Evolutionary conservation across 129 eudicot genomes (phyloP).

Genomic region (Artemisia annua): DNA sequence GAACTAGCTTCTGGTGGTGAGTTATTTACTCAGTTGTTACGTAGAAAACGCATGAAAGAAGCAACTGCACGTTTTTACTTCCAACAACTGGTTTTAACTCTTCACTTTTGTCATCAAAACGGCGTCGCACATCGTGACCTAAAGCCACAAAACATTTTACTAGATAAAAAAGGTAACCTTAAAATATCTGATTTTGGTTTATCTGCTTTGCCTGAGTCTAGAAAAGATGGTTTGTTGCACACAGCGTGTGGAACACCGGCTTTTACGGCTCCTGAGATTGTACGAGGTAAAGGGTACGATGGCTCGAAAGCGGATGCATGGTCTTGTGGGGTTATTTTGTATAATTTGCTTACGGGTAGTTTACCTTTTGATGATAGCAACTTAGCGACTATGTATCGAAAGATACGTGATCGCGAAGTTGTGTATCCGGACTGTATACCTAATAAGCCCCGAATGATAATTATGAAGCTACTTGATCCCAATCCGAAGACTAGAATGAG

Average conservation of each 20-base stretch:
- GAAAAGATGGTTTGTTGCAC: slow-evolving; percentile 44
- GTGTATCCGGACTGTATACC: slow-evolving; percentile 59
- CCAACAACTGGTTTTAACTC: slow-evolving; percentile 66
- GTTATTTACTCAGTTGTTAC: slow-evolving; percentile 49
- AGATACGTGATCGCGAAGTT: slow-evolving; percentile 50
- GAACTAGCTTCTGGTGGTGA: slow-evolving; percentile 81
- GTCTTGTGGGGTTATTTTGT: slow-evolving; percentile 84
- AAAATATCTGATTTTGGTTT: slow-evolving; percentile 84
- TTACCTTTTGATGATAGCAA: slow-evolving; percentile 72
- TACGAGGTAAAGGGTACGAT: slow-evolving; percentile 68
- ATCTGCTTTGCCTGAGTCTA: slow-evolving; percentile 70
- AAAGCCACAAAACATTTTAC: slow-evolving; percentile 82
- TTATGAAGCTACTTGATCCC: slow-evolving; percentile 65
- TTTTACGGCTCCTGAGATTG: slow-evolving; percentile 84
- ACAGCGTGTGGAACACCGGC: slow-evolving; percentile 96
- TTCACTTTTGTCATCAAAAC: slow-evolving; percentile 72
- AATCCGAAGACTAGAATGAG: slow-evolving; percentile 63
- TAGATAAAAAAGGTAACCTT: slow-evolving; percentile 50
- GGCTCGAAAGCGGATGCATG: slow-evolving; percentile 89
- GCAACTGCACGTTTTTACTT: slow-evolving; percentile 54
- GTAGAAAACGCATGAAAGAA: slow-evolving; percentile 54
- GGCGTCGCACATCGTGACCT: slow-evolving; percentile 83
- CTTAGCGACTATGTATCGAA: slow-evolving; percentile 62
- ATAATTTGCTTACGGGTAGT: slow-evolving; percentile 51
- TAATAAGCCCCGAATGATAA: slow-evolving; percentile 47